These are phyloP conservation scores for Guadua angustifolia DNA, from an alignment of 176 grass and related monocot species.

Conservation along the genomic window DNA sequence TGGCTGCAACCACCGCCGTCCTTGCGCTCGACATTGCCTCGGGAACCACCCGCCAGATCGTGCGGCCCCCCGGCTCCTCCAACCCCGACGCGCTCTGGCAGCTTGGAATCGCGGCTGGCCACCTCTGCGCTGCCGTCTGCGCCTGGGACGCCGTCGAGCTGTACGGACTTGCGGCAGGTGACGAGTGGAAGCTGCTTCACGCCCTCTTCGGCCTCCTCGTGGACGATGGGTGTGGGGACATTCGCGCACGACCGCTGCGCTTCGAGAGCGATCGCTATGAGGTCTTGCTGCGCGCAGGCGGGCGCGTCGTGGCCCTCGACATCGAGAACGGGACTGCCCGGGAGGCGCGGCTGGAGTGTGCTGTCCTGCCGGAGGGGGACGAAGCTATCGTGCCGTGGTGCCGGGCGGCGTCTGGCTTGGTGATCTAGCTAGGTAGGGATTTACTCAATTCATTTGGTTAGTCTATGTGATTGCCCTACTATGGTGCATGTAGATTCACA, in stretches of 20 bases:
- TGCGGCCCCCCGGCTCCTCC: background rate
- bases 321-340: background rate
- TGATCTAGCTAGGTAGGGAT: background rate
- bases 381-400: constrained; percentile 26
- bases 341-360: background rate
- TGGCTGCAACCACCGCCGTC: background rate
- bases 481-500: background rate
- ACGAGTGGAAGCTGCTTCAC: constrained; percentile 9
- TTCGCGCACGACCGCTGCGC: background rate
- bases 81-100: constrained; percentile 7
- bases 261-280: constrained; percentile 27
- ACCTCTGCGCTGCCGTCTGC: constrained; percentile 22
- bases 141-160: background rate
- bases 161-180: background rate
- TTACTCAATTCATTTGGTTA: background rate
- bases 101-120: constrained; percentile 13
- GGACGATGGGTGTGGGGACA: background rate
- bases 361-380: background rate
- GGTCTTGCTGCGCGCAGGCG: background rate
- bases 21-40: constrained; percentile 23
- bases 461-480: background rate
- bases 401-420: background rate
- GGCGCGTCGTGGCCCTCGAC: background rate
- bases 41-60: constrained; percentile 8
- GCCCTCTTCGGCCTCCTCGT: background rate